A percentile compares a stretch with the other conserved stretches of the same genome.
phyloP scores from a whole-genome alignment of 305 asterid genomes.

The Rubia tinctorum region DNA sequence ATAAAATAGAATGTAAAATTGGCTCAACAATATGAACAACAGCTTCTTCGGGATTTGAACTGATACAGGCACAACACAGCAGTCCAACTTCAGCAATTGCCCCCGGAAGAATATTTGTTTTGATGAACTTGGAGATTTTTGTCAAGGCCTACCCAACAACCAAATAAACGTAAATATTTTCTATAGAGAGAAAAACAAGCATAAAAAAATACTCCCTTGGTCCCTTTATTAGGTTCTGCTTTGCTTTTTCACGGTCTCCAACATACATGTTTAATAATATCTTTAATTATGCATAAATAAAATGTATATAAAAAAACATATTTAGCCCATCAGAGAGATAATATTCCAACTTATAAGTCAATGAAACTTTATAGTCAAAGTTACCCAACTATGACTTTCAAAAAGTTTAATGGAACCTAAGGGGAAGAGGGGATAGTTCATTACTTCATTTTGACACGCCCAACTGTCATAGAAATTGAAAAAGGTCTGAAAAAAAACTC shows the following conservation, averaged over 20 bases:
- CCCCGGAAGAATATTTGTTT: slow-evolving; percentile 94
- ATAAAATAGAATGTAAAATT: slow-evolving; percentile 61
- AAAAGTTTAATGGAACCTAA: not conserved
- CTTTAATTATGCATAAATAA: too few species aligned
- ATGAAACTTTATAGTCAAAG: not conserved
- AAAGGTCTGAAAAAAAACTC: slow-evolving; percentile 17
- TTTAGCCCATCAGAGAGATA: not conserved
- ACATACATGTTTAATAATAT: too few species aligned
- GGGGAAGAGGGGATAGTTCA: not conserved
- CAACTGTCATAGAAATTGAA: slow-evolving; percentile 13
- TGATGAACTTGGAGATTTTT: slow-evolving; percentile 87
- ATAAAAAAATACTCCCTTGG: not conserved
- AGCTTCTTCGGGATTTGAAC: slow-evolving; percentile 90
- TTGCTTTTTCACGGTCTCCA: not conserved
- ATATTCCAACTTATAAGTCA: not conserved
- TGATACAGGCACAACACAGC: slow-evolving; percentile 97
- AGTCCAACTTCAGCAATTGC: slow-evolving; percentile 98
- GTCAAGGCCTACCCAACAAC: slow-evolving; percentile 66
- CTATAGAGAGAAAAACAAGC: not conserved
- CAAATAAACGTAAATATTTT: slow-evolving; percentile 23
- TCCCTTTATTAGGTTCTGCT: not conserved
- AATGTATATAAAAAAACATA: not conserved
- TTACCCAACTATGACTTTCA: not conserved
- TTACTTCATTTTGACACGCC: slow-evolving; percentile 65
- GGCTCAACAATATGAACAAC: slow-evolving; percentile 78